A percentile compares a stretch with the other conserved stretches of the same genome.
phyloP scores from a whole-genome alignment of 768 basidiomycete genomes.

The Leccinum longicurvipes region DNA sequence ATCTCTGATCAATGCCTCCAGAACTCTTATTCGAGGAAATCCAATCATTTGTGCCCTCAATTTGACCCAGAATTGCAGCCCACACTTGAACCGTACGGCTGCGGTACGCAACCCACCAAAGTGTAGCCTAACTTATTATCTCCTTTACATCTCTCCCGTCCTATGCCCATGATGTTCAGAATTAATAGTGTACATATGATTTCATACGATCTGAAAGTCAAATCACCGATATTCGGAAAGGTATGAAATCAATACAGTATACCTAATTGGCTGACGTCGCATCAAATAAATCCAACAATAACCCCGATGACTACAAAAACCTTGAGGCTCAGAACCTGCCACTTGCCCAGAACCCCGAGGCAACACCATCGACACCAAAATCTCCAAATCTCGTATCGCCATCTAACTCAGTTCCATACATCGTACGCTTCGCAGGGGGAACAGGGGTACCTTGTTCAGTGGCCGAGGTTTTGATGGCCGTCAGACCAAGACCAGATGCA shows the following conservation, averaged over 20 bases:
- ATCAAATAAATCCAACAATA: constrained; percentile 7
- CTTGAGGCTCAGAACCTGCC: constrained; percentile 37
- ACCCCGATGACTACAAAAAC: neutral
- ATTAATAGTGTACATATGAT: constrained; percentile 20
- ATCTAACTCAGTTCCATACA: constrained; percentile 85
- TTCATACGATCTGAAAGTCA: constrained; percentile 14
- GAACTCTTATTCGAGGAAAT: constrained; percentile 84
- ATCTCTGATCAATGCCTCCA: constrained; percentile 16
- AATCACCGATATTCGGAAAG: neutral
- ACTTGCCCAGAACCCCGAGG: constrained; percentile 66
- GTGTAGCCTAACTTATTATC: neutral
- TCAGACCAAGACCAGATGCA: constrained; percentile 43
- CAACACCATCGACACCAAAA: constrained; percentile 76
- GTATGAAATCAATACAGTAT: constrained; percentile 4
- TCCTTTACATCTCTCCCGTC: neutral
- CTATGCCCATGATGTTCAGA: constrained; percentile 6
- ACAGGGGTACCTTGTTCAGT: constrained; percentile 41
- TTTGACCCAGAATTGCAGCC: constrained; percentile 33
- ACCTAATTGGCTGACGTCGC: constrained; percentile 7
- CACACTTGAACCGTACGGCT: neutral
- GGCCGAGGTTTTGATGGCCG: constrained; percentile 35
- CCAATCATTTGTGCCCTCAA: constrained; percentile 64
- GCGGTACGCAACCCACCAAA: neutral
- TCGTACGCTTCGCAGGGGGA: constrained; percentile 58
- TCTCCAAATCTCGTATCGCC: constrained; percentile 81